Base-by-base conservation (phyloP, 164 flowering plant genomes). In the Protea cynaroides region DNA sequence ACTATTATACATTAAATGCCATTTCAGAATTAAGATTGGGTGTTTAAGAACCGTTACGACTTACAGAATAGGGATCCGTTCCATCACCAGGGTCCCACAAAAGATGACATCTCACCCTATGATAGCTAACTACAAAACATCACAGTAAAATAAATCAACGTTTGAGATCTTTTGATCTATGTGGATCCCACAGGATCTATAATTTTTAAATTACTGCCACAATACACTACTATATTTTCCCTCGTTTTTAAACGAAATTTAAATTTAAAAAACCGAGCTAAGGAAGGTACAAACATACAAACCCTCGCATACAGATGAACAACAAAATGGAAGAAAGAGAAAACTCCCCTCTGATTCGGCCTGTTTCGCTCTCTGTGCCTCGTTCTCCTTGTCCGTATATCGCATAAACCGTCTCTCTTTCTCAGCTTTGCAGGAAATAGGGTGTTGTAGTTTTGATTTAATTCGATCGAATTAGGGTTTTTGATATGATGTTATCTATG, bases 211-310 rank as follows among this genome's bases (percentile, higher is more conserved):
- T 40, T 40, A 40, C 14, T 9, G 8, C 14, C 8, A 40, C 14
- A 40, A 40, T 8, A 40, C 0, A 1, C 13, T 40, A 8, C 4
- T 37, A 37, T 8, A 18, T 49, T 52, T 23, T 55, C 59, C 71
- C 64, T 47, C 59, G 38, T 19, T 50, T 62, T 60, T 8, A 40
- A 18, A 59, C 22, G 19, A 23, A 54, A 68, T 68, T 68, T 56
- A 68, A 68, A 68, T 61, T 68, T 68, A 49, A 68, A 68, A 68
- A 54, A 25, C n/a, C 53, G 50, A 62, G 52, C 24, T 44, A 29
- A 43, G 59, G 9, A 21, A 60, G 7, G 53, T 25, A 38, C 23
- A 54, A 36, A n/a, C n/a, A 0, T 11, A 44, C 49, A 44, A 44
- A 11, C 49, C 8, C 49, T 29, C 5, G 34, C 34, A 5, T 29